phyloP scores from a whole-genome alignment of 2,329 filamentous ascomycete species.

The Trichoderma pleuroti region DNA sequence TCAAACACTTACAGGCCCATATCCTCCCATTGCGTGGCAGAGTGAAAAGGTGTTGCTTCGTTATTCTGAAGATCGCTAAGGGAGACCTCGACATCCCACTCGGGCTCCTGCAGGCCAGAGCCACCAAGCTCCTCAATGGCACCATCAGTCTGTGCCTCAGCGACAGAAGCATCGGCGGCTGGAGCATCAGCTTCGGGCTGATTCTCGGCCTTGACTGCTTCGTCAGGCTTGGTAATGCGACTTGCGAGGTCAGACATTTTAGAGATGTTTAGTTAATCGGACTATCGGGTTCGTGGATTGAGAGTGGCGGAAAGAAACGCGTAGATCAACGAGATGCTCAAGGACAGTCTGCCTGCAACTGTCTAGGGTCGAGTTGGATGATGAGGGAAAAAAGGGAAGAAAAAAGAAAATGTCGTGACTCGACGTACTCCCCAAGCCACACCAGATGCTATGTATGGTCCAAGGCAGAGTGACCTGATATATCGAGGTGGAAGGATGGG shows the following conservation, averaged over 20 bases:
- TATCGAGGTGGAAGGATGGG: background rate
- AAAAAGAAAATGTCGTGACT: constrained; percentile 12
- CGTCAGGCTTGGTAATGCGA: constrained; percentile 47
- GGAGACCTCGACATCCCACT: constrained; percentile 88
- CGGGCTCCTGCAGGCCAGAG: constrained; percentile 63
- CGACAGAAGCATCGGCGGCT: constrained; percentile 22
- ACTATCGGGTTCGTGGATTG: background rate
- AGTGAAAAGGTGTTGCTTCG: constrained; percentile 81
- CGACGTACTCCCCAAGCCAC: background rate
- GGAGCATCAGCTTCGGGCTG: constrained; percentile 26
- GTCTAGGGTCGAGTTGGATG: background rate
- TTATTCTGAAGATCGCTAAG: constrained; percentile 85
- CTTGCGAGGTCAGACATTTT: constrained; percentile 50
- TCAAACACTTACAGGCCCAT: constrained; percentile 64
- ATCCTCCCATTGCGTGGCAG: constrained; percentile 78
- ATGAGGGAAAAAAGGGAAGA: background rate
- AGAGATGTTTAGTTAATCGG: background rate
- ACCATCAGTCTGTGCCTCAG: constrained; percentile 37
- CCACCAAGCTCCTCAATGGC: constrained; percentile 39
- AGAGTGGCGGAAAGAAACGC: background rate
- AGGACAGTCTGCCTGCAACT: constrained; percentile 15
- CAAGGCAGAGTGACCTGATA: background rate
- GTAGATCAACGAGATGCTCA: background rate
- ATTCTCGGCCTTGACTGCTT: constrained; percentile 25
- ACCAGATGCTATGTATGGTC: background rate